phyloP scores from a whole-genome alignment of 2,329 filamentous ascomycete species.

The Zymoseptoria pseudotritici region DNA sequence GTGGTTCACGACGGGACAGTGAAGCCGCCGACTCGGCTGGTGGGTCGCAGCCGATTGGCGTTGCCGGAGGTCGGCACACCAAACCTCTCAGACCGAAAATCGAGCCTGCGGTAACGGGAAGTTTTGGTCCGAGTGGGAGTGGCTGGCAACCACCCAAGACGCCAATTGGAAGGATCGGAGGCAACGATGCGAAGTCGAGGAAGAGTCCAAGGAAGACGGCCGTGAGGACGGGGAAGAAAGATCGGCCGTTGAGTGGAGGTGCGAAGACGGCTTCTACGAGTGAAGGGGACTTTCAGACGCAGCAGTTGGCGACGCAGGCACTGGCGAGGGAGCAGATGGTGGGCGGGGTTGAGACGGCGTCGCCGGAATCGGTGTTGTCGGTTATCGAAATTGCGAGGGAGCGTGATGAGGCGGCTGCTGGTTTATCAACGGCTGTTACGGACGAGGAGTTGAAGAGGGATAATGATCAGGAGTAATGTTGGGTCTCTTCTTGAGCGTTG shows the following conservation, averaged over 20 bases:
- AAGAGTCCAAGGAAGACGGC: slow-evolving; percentile 22
- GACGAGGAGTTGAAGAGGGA: slow-evolving; percentile 5
- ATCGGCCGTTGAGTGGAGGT: slow-evolving; percentile 10
- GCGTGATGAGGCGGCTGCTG: slow-evolving; percentile 5
- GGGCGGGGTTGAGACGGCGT: slow-evolving; percentile 5
- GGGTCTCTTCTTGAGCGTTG: neutral
- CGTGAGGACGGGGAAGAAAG: neutral
- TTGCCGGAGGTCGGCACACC: neutral
- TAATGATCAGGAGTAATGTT: neutral
- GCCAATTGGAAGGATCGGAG: slow-evolving; percentile 19
- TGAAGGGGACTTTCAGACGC: slow-evolving; percentile 2
- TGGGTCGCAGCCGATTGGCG: neutral
- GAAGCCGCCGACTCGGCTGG: slow-evolving; percentile 19
- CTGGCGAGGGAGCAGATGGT: slow-evolving; percentile 4
- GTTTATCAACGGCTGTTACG: slow-evolving; percentile 7
- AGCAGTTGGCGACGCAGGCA: slow-evolving; percentile 3
- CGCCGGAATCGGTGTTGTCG: slow-evolving; percentile 18
- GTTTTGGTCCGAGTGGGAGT: neutral
- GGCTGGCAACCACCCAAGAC: slow-evolving; percentile 19
- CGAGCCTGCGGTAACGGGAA: slow-evolving; percentile 6
- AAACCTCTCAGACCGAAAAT: slow-evolving; percentile 10
- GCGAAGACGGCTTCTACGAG: slow-evolving; percentile 3
- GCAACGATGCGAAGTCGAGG: slow-evolving; percentile 16
- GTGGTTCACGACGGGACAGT: slow-evolving; percentile 22
- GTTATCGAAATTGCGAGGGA: slow-evolving; percentile 14